Evolutionary conservation across 2,329 filamentous ascomycete genomes (phyloP).

Genomic region (Truncatella angustata): DNA sequence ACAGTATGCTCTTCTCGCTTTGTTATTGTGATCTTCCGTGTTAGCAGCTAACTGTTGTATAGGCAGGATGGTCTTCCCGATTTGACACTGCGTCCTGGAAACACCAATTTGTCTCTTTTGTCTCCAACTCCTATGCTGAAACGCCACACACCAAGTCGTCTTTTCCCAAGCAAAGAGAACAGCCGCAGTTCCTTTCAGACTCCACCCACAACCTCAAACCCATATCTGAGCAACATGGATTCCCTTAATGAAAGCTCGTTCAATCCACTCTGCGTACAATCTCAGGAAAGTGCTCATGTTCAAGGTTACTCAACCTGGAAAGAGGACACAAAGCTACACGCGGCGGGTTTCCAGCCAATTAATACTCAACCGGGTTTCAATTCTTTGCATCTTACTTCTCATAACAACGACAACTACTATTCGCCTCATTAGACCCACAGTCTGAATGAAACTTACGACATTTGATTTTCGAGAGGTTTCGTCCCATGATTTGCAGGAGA

Average conservation of each 20-base stretch:
- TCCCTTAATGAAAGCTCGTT: conserved; percentile 23
- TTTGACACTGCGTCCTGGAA: conserved; percentile 34
- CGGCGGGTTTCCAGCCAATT: conserved; percentile 2
- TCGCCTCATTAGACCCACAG: too few species aligned
- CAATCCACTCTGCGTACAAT: conserved; percentile 33
- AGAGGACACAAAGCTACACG: neutral
- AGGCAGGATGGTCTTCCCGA: conserved; percentile 24
- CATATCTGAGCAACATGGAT: conserved; percentile 25
- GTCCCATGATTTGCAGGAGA: too few species aligned
- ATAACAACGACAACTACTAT: too few species aligned
- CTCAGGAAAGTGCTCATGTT: conserved; percentile 26
- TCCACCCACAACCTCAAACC: conserved; percentile 19
- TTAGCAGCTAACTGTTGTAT: conserved; percentile 24
- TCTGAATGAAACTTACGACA: too few species aligned
- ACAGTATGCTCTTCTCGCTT: conserved; percentile 15
- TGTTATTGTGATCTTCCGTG: neutral
- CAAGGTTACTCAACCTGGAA: conserved; percentile 18
- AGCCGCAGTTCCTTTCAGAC: conserved; percentile 22
- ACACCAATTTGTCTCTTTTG: conserved; percentile 33
- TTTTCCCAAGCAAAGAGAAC: conserved; percentile 31
- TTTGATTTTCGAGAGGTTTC: too few species aligned
- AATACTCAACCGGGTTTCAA: too few species aligned
- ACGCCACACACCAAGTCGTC: conserved; percentile 18
- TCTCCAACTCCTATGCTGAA: conserved; percentile 27
- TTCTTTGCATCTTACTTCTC: too few species aligned